Evolutionary conservation across 345 rosid species (phyloP).

Genomic region (Melaleuca quinquenervia): DNA sequence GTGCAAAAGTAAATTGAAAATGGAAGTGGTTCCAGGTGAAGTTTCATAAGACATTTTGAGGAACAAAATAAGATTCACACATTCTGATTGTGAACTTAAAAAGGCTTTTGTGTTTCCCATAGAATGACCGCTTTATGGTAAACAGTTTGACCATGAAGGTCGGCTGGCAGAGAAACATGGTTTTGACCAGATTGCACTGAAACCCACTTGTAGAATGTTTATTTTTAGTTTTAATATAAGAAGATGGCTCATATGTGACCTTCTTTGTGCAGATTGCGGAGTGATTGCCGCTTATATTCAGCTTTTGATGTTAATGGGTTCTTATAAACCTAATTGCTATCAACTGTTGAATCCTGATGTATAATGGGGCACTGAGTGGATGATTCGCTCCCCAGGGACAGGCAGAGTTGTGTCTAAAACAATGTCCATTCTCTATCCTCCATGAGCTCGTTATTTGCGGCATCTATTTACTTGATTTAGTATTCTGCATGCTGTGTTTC

Average conservation of each 20-base stretch:
- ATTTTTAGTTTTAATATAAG: neutral
- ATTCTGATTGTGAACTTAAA: neutral
- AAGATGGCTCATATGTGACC: neutral
- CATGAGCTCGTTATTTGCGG: neutral
- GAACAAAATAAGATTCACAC: neutral
- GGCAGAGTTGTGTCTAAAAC: neutral
- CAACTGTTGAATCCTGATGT: neutral
- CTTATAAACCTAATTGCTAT: neutral
- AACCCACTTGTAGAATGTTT: neutral
- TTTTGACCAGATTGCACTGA: neutral
- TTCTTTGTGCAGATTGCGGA: constrained; percentile 33
- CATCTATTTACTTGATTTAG: neutral
- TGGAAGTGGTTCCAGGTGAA: neutral
- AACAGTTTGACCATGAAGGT: neutral
- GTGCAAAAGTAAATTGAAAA: neutral
- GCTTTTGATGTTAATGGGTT: neutral
- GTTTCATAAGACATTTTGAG: neutral
- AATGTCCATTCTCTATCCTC: neutral
- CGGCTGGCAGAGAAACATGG: neutral
- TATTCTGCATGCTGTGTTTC: neutral
- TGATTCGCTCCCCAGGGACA: neutral
- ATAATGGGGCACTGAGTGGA: neutral
- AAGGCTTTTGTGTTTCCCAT: neutral
- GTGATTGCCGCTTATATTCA: constrained; percentile 10
- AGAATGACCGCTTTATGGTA: neutral